Percentiles rank a stretch among this genome's conserved stretches.
Conservation (phyloP, 371 early-diverging fungal genomes). For the Caulochytrium protostelioides region DNA sequence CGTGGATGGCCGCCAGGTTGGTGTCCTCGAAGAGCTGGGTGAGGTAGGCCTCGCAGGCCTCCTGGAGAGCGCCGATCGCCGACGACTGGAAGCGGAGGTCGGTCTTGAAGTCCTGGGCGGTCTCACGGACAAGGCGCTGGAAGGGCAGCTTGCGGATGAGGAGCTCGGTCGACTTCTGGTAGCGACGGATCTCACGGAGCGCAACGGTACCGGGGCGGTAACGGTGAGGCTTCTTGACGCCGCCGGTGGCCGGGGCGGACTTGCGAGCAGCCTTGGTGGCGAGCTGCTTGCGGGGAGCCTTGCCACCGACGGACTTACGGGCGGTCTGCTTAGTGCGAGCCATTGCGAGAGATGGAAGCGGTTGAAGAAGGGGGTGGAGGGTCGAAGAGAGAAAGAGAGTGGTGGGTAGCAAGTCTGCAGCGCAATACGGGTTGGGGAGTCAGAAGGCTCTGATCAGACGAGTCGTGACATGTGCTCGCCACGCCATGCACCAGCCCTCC, state of each 20-base stretch:
- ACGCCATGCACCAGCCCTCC: too few relatives aligned
- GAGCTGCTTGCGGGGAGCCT: slow-evolving; percentile 93
- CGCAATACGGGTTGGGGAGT: too few relatives aligned
- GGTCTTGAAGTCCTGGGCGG: slow-evolving; percentile 91
- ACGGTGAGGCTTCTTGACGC: slow-evolving; percentile 22
- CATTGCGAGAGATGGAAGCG: too few relatives aligned
- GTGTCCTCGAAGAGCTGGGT: slow-evolving; percentile 91
- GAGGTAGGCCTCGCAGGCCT: slow-evolving; percentile 95
- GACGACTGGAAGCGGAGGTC: slow-evolving; percentile 96
- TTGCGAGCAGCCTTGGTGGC: slow-evolving; percentile 86
- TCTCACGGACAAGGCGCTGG: slow-evolving; percentile 91
- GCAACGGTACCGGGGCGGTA: slow-evolving; percentile 50
- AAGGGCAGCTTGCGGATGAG: slow-evolving; percentile 96
- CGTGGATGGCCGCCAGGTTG: slow-evolving; percentile 97
- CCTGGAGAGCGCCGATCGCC: slow-evolving; percentile 95
- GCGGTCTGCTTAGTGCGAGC: slow-evolving; percentile 97
- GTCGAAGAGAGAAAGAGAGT: too few relatives aligned
- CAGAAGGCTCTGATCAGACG: too few relatives aligned
- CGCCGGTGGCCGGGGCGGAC: slow-evolving; percentile 33
- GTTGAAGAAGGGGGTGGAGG: too few relatives aligned
- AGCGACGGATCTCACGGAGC: slow-evolving; percentile 90
- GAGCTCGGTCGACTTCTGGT: slow-evolving; percentile 93
- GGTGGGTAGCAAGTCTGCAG: too few relatives aligned
- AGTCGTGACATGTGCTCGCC: too few relatives aligned
- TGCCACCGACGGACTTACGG: slow-evolving; percentile 97